Evolutionary conservation across 768 basidiomycete genomes (phyloP).

Genomic region (Suillus hirtellus): DNA sequence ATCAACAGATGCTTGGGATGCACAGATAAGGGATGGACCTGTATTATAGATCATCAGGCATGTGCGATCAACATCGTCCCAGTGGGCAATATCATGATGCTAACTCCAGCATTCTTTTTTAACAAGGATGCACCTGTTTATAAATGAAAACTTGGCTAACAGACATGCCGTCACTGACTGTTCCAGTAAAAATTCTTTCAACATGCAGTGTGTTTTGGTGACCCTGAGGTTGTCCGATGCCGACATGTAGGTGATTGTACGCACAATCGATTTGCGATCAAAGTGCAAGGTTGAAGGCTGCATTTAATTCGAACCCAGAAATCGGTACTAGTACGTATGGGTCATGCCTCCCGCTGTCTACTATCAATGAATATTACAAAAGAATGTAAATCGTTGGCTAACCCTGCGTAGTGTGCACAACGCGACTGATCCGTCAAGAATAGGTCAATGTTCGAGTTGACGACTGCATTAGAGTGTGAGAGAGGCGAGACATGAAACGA

Average conservation of each 20-base stretch:
- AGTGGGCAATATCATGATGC: background rate
- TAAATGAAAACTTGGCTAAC: background rate
- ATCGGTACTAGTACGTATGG: background rate
- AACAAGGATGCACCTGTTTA: background rate
- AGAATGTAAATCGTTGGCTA: background rate
- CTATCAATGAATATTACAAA: background rate
- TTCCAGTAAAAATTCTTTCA: background rate
- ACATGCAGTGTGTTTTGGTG: background rate
- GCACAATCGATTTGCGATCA: background rate
- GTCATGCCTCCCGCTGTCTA: background rate
- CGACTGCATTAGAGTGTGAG: background rate
- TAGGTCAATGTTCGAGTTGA: background rate
- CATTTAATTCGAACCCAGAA: background rate
- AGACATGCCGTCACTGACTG: background rate
- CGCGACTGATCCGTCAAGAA: background rate
- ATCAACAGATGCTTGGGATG: background rate
- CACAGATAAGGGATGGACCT: background rate
- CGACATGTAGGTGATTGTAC: background rate
- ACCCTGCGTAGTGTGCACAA: background rate
- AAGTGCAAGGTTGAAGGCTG: background rate
- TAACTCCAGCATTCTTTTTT: background rate
- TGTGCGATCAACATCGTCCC: background rate
- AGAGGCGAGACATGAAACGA: background rate
- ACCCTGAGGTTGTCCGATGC: background rate
- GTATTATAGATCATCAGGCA: background rate